Base-by-base conservation (phyloP, 192 early-diverging fungal species). In the Blastocladiella britannica region DNA sequence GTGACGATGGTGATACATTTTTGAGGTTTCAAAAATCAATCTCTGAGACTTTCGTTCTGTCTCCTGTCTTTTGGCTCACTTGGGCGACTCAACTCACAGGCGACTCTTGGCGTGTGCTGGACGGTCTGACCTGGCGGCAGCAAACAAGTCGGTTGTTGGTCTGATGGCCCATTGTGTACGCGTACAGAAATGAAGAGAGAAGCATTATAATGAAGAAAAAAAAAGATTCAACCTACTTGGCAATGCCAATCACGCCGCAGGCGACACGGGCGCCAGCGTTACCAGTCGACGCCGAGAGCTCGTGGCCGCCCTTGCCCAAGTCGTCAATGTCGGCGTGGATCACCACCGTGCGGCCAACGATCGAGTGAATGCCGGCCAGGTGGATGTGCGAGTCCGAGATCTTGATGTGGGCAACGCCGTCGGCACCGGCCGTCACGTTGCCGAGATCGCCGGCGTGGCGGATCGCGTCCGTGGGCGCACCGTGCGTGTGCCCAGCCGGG, bases 381-480 rank as follows among this genome's bases (percentile, higher is more conserved):
- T 77, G 74, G 65, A 93, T 62, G 59, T 78, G 74, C 18, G 54
- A 55, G 64, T 90, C 88, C 52, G 64, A 55, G 55, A 72, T 62
- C 37, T 71, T 70, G 28, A 75, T 53, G 30, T 65, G 64, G 55
- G 75, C 81, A 56, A 62, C 67, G 51, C 87, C 83, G 54, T 77
- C 58, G 12, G 63, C 63, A 15, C 68, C 63, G 25, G 75, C 82
- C 23, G 31, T 62, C 52, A 93, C 60, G 72, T 93, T 93, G 63
- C 91, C 91, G 55, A 94, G 78, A 69, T 94, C 91, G 61, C 91
- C 91, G 26, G 80, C 79, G 72, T 94, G 91, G 54, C 87, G 83
- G 27, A 72, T 57, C 54, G 67, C 63, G 64, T 70, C 80, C 0
- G 56, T 55, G 53, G 82, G 84, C 29, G 81, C 87, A 58, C 90